Evolutionary conservation across 202 grass and related monocot species (phyloP).

Genomic region (Dendrocalamus latiflorus): DNA sequence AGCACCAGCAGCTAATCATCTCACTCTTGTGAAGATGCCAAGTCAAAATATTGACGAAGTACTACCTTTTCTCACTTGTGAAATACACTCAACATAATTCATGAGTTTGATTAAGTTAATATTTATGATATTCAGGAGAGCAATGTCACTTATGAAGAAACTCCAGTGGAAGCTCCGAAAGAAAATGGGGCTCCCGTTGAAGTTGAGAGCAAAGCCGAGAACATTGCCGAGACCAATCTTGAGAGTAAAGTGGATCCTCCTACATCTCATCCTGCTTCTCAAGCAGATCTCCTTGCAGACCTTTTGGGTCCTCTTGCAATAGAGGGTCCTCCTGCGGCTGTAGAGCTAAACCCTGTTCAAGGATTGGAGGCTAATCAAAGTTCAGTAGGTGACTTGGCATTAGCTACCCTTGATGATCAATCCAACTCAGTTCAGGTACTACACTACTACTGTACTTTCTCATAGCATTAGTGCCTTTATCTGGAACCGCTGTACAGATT

Average conservation of each 20-base stretch:
- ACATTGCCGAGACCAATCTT: conserved; percentile 24
- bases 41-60: conserved; percentile 63
- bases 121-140: conserved; percentile 59
- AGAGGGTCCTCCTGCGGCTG: conserved; percentile 59
- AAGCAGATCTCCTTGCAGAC: conserved; percentile 83
- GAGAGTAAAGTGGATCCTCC: conserved; percentile 53
- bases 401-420: conserved; percentile 83
- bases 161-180: conserved; percentile 26
- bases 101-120: conserved; percentile 3
- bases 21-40: conserved; percentile 87
- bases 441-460: conserved; percentile 25
- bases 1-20: conserved; percentile 53
- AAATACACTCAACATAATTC: conserved; percentile 10
- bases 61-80: conserved; percentile 10
- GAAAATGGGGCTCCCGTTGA: conserved; percentile 62
- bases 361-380: conserved; percentile 56
- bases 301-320: conserved; percentile 96
- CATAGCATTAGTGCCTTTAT: conserved; percentile 11
- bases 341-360: conserved; percentile 46
- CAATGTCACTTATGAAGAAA: conserved; percentile 41
- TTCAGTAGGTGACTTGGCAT: conserved; percentile 69
- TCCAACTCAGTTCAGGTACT: conserved; percentile 84
- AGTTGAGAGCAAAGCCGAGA: conserved; percentile 48
- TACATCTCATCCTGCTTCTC: conserved; percentile 39
- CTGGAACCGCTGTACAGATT: neutral